phyloP scores from a whole-genome alignment of 805 yeast genomes.

The Pichia kluyveri region DNA sequence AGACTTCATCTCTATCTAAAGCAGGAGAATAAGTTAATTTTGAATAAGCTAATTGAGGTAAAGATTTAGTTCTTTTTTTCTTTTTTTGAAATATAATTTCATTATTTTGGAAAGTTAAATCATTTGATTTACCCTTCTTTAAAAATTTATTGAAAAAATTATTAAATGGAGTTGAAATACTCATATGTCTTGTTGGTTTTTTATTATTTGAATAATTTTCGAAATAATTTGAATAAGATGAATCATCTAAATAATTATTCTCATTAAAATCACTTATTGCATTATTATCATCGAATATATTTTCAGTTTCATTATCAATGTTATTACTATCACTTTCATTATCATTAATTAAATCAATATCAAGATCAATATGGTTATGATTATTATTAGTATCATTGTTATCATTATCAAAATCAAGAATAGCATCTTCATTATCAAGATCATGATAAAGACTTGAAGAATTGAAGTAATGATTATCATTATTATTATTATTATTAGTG shows the following conservation, averaged over 20 bases:
- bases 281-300: conserved; percentile 3
- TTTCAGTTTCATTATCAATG: not conserved
- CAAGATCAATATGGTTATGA: not conserved
- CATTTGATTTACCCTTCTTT: not conserved
- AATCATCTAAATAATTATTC: not conserved
- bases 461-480: not conserved
- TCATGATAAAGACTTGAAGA: not conserved
- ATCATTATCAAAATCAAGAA: conserved; percentile 4
- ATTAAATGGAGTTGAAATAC: conserved; percentile 9
- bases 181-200: conserved; percentile 8
- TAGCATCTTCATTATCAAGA: conserved; percentile 9
- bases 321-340: no score
- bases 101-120: not conserved
- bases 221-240: not conserved
- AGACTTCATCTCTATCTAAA: conserved; percentile 25
- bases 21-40: conserved; percentile 31
- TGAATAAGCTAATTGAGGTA: conserved; percentile 46
- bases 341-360: not conserved
- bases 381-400: no score
- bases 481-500: not conserved
- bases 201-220: not conserved
- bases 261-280: conserved; percentile 3
- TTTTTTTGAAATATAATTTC: conserved; percentile 7
- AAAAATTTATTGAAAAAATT: conserved; percentile 5
- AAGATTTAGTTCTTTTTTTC: conserved; percentile 38